Base-by-base conservation (phyloP, 495 filamentous ascomycete genomes). In the Penicillium arizonense region DNA sequence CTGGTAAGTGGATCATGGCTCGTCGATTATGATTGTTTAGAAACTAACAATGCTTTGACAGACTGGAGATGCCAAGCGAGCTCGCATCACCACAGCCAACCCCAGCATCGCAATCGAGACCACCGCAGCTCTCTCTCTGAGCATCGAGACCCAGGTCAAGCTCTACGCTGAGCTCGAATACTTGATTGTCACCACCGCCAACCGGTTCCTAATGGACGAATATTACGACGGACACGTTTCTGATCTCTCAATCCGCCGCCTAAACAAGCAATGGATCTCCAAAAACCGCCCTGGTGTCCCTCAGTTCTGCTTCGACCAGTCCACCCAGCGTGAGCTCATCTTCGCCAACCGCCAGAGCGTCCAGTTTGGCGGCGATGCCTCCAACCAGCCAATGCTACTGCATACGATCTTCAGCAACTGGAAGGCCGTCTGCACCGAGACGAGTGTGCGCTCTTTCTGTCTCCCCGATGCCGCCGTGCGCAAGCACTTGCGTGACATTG, bases 241-340 rank as follows among this genome's bases (percentile, higher is more conserved):
- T 4, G 51, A 62, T 4, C 74, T 77, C 18, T 77, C 80, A 9
- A 68, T 83, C 55, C 68, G 66, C 33, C 79, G 74, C 40, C 56
- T 77, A 39, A 68, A 61, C 35, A 67, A 71, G 18, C 61, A 47
- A 52, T 83, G 79, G 80, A 65, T 53, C 12, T 58, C 68, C 3
- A 82, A 81, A 58, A 80, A 81, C 45, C 69, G 79, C 3, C 77
- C 78, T 6, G 69, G 69, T 24, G 81, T 84, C 3, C 63, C 72
- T 8, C 76, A 84, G 47, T 84, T 84, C 61, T 73, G 75, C 52
- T 84, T 79, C 52, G 80, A 83, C 56, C 79, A 82, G 52, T 64
- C 62, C 7, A 83, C 79, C 5, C 82, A 85, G 59, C 69, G 74
- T 12, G 72, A 78, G 5, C 61, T 85, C 12, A 75, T 85, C 45